Evolutionary conservation across 352 stramenopile species (phyloP), one percentile per base, ranked within the genome.

Genomic region (Phytopythium chamaehyphon): DNA sequence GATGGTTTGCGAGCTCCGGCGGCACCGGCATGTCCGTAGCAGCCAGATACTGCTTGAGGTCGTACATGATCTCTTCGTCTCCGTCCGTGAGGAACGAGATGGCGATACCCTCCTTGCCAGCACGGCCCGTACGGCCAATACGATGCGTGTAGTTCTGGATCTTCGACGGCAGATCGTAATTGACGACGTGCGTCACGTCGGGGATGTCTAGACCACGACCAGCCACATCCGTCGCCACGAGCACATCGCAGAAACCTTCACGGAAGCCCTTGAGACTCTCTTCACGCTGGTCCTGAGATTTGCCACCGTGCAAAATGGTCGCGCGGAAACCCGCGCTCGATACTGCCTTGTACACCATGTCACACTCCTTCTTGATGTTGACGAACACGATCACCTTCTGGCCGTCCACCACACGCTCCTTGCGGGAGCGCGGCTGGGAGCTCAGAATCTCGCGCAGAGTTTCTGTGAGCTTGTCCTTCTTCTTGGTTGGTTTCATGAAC

Each of bases 301-400:
- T 98, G 37, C 95, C 96, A 66, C 96, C 96, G 61, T 99, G 96
- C 33, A 99, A 69, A n/a, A 98, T 96, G 1, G 95, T 97, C 59
- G 76, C 85, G 14, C 81, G 73, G 57, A 97, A 95, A 26, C 96
- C 95, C 39, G 86, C 73, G 31, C 71, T 88, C 43, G 97, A 93
- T 18, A 99, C 71, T 54, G 96, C 85, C 47, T 96, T 90, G 19
- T 75, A 87, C n/a, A 99, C 85, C n/a, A 88, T 71, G 62, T 99
- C 97, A 47, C 93, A 97, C 57, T 96, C 85, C 63, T 98, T 98
- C 86, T 99, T 99, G 61, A 98, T 93, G 72, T 99, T 99, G 54
- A 99, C 97, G 71, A 99, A 99, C n/a, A 99, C 95, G 53, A 99
- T 99, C 40, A 98, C 86, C 75, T 99, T 98, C 24, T 96, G 78